phyloP scores from a whole-genome alignment of 805 yeast genomes.

The Saturnispora diversa region DNA sequence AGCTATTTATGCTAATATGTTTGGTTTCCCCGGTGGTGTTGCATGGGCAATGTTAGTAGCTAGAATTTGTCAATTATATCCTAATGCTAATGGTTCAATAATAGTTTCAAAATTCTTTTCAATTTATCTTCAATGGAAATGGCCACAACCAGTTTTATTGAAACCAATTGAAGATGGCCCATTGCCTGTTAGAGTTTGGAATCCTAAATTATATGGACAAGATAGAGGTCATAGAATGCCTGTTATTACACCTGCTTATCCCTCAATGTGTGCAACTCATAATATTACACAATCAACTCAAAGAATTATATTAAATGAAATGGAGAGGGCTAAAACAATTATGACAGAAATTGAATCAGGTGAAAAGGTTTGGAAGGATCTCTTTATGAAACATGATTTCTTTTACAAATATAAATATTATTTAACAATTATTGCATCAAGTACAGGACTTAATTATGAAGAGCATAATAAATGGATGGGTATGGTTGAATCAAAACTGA shows the following conservation, averaged over 20 bases:
- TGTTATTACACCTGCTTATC: slow-evolving; percentile 95
- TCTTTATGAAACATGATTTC: slow-evolving; percentile 73
- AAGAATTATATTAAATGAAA: slow-evolving; percentile 69
- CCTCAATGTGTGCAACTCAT: slow-evolving; percentile 98
- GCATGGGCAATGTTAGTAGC: slow-evolving; percentile 99
- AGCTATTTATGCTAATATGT: slow-evolving; percentile 88
- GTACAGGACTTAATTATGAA: slow-evolving; percentile 53
- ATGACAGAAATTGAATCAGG: slow-evolving; percentile 62
- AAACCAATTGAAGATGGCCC: slow-evolving; percentile 97
- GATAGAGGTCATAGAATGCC: slow-evolving; percentile 95
- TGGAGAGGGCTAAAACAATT: slow-evolving; percentile 64
- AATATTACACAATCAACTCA: slow-evolving; percentile 87
- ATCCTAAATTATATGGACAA: slow-evolving; percentile 81
- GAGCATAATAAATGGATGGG: slow-evolving; percentile 91
- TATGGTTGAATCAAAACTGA: slow-evolving; percentile 78
- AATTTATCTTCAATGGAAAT: slow-evolving; percentile 82
- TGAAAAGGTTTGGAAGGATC: slow-evolving; percentile 60
- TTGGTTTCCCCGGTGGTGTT: slow-evolving; percentile 98
- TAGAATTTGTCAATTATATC: slow-evolving; percentile 90
- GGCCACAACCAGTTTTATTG: slow-evolving; percentile 97
- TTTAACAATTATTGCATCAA: slow-evolving; percentile 70
- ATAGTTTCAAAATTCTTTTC: slow-evolving; percentile 85
- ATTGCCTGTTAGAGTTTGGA: slow-evolving; percentile 92
- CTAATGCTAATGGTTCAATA: slow-evolving; percentile 90
- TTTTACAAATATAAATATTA: slow-evolving; percentile 82